Percentiles rank a stretch among this genome's conserved stretches.
Conservation (phyloP, 108 stramenopile species). For the Nitzschia inconspicua region DNA sequence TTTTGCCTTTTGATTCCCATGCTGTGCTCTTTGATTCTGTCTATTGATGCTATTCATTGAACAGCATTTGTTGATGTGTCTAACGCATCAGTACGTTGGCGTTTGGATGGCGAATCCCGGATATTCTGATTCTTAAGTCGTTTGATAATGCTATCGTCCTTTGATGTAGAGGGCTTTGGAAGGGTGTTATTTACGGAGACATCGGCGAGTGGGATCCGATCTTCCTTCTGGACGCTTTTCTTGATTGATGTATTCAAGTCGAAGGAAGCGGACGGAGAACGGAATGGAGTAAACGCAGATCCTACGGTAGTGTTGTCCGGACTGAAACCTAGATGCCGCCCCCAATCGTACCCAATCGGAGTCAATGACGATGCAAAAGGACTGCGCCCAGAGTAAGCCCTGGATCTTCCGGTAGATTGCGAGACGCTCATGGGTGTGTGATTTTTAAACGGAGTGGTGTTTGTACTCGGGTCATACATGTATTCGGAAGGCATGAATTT, state of each 20-base stretch:
- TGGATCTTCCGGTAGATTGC: conserved; percentile 20
- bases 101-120: conserved; percentile 12
- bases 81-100: conserved; percentile 12
- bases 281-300: conserved; percentile 20
- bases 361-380: conserved; percentile 28
- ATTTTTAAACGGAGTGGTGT: conserved; percentile 8
- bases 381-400: conserved; percentile 19
- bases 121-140: conserved; percentile 3
- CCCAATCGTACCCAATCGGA: conserved; percentile 34
- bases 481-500: neutral
- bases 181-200: conserved; percentile 13
- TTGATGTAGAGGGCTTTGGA: conserved; percentile 16
- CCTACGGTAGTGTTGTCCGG: too few species aligned
- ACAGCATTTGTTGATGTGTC: too few species aligned
- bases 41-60: too few species aligned
- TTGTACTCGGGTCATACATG: conserved; percentile 1
- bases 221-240: neutral
- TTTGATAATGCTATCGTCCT: neutral
- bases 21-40: too few species aligned
- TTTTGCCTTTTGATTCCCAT: too few species aligned
- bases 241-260: neutral
- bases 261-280: conserved; percentile 12
- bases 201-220: conserved; percentile 14
- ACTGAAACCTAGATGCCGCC: conserved; percentile 29
- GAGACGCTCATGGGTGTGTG: conserved; percentile 23